These are phyloP conservation scores for Sarcodon sp. DNA, from an alignment of 768 basidiomycete species.

Conservation along the genomic window DNA sequence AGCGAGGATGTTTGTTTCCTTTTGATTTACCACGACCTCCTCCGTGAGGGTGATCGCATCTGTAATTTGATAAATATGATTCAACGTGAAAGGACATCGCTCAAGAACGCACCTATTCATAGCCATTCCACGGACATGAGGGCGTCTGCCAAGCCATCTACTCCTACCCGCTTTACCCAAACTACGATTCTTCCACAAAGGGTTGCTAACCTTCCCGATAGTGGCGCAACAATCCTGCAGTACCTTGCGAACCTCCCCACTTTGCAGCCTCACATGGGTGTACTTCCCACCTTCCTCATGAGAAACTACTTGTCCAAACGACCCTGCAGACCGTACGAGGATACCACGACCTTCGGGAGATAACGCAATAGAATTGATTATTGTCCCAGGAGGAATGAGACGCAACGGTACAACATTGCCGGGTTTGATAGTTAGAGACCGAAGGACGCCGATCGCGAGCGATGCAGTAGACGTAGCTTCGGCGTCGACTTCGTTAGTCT, in stretches of 20 bases:
- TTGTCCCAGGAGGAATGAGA: conserved; percentile 85
- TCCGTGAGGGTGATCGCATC: conserved; percentile 88
- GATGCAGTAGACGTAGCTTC: conserved; percentile 32
- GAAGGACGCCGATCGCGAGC: conserved; percentile 75
- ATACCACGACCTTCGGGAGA: conserved; percentile 62
- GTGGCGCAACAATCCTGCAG: conserved; percentile 75
- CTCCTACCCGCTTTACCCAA: conserved; percentile 88
- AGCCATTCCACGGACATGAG: conserved; percentile 86
- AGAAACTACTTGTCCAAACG: conserved; percentile 68
- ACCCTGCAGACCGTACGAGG: conserved; percentile 84
- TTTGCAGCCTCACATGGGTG: conserved; percentile 75
- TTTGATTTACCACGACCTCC: conserved; percentile 98
- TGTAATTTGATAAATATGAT: conserved; percentile 15
- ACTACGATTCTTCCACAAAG: conserved; percentile 71
- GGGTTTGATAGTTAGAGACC: conserved; percentile 70
- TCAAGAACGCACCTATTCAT: conserved; percentile 73
- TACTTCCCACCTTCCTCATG: conserved; percentile 65
- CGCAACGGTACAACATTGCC: conserved; percentile 90
- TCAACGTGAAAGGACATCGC: background rate
- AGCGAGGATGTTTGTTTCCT: conserved; percentile 88
- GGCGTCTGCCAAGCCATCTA: conserved; percentile 78
- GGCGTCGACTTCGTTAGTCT: conserved; percentile 8
- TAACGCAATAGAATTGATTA: conserved; percentile 79
- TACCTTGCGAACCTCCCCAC: conserved; percentile 86
- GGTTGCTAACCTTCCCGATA: conserved; percentile 86